Percentiles rank a stretch among this genome's conserved stretches.
Conservation (phyloP, 1,139 yeast genomes). For the Saccharomyces pastorianus region DNA sequence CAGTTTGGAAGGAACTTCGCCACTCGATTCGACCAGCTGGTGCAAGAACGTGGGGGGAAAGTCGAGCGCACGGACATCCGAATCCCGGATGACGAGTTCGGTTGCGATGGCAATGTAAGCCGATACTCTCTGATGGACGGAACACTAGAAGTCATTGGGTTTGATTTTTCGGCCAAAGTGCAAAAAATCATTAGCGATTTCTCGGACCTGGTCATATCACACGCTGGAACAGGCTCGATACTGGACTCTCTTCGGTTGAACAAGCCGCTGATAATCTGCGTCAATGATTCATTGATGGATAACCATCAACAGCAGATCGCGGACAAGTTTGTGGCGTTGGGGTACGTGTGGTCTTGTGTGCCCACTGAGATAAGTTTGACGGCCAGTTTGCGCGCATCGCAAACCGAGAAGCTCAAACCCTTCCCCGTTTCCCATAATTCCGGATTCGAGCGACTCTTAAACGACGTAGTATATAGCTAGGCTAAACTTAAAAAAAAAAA, state of each 20-base stretch:
- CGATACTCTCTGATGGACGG: constrained; percentile 7
- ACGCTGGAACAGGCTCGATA: constrained; percentile 93
- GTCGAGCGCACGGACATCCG: background rate
- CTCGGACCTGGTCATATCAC: constrained; percentile 63
- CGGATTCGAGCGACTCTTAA: background rate
- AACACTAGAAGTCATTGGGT: constrained; percentile 34
- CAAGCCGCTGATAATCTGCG: constrained; percentile 59
- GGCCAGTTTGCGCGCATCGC: constrained; percentile 7
- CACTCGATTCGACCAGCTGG: constrained; percentile 25
- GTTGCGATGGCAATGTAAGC: constrained; percentile 8
- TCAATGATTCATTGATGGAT: constrained; percentile 66
- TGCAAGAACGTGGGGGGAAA: background rate
- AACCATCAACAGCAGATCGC: constrained; percentile 86
- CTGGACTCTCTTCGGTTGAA: constrained; percentile 57
- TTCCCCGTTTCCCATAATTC: constrained; percentile 13
- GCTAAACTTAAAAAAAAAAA: too few species aligned
- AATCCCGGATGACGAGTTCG: constrained; percentile 3
- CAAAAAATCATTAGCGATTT: constrained; percentile 31
- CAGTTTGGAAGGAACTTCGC: constrained; percentile 59
- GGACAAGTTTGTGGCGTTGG: constrained; percentile 38
- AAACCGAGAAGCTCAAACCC: constrained; percentile 1
- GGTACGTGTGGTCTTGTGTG: constrained; percentile 30
- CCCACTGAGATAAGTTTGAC: constrained; percentile 10
- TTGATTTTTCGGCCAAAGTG: constrained; percentile 43
- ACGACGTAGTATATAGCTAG: background rate